Percentiles rank a stretch among this genome's conserved stretches.
phyloP scores from a whole-genome alignment of 495 filamentous ascomycete species.

The Annulohypoxylon bovei region DNA sequence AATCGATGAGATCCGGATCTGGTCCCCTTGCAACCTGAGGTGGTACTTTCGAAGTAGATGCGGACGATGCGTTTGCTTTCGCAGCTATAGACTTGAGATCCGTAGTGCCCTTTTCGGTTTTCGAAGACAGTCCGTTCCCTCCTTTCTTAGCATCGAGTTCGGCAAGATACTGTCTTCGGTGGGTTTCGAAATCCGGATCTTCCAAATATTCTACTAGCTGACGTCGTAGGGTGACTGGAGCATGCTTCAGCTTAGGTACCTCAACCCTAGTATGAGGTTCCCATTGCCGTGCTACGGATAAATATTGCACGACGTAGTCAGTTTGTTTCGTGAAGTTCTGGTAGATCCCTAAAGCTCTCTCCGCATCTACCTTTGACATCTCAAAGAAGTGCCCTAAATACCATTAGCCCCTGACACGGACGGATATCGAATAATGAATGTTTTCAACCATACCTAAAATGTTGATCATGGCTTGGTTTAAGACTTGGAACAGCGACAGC shows the following conservation, averaged over 20 bases:
- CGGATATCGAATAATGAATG: not conserved
- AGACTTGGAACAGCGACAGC: constrained; percentile 87
- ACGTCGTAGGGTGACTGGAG: constrained; percentile 86
- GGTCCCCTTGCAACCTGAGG: constrained; percentile 65
- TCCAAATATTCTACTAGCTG: constrained; percentile 95
- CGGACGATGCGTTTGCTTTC: constrained; percentile 43
- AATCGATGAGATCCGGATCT: constrained; percentile 90
- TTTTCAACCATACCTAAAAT: constrained; percentile 75
- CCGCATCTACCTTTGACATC: constrained; percentile 93
- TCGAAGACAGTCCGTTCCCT: constrained; percentile 47
- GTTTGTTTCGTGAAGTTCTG: constrained; percentile 93
- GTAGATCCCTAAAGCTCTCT: constrained; percentile 91
- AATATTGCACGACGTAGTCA: constrained; percentile 88
- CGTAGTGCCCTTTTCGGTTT: constrained; percentile 48
- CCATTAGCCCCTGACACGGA: constrained; percentile 20
- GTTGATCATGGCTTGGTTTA: constrained; percentile 98
- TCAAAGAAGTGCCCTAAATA: constrained; percentile 92
- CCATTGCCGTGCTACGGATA: constrained; percentile 85
- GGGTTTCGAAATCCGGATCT: constrained; percentile 95
- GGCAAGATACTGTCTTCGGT: constrained; percentile 88
- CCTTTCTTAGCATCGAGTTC: constrained; percentile 82
- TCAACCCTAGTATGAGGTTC: constrained; percentile 91
- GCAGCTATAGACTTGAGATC: constrained; percentile 52
- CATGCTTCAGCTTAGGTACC: constrained; percentile 97
- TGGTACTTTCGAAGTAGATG: constrained; percentile 27